These are phyloP conservation scores for Babesia sp. DNA, from an alignment of 169 alveolate species.

Conservation along the genomic window DNA sequence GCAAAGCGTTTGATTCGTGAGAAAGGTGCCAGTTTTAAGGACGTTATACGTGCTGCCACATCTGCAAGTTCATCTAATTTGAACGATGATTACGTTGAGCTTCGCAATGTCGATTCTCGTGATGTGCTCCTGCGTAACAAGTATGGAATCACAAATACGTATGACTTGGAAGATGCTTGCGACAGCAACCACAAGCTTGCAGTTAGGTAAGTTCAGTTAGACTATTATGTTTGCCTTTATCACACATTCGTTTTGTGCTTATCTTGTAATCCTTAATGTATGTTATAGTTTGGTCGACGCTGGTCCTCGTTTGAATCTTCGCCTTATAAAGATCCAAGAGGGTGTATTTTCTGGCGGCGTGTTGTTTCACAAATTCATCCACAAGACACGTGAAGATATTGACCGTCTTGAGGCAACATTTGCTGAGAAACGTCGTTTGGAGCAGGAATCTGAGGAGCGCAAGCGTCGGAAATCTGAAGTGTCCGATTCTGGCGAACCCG, in stretches of 20 bases:
- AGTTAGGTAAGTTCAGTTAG: constrained; percentile 26
- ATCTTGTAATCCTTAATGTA: background rate
- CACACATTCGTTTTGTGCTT: background rate
- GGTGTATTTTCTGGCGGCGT: constrained; percentile 76
- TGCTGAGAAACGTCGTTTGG: constrained; percentile 61
- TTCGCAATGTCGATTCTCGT: constrained; percentile 35
- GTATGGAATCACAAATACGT: constrained; percentile 25
- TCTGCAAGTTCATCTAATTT: no score
- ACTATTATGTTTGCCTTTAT: background rate
- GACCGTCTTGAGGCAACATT: constrained; percentile 49
- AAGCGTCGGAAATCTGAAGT: constrained; percentile 6
- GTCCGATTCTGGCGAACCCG: no score
- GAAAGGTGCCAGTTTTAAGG: constrained; percentile 27
- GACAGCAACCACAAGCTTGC: constrained; percentile 30
- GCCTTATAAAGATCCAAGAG: constrained; percentile 65
- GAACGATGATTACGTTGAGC: constrained; percentile 33
- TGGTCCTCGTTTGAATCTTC: constrained; percentile 71
- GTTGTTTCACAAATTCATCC: constrained; percentile 66
- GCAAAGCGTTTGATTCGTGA: constrained; percentile 40
- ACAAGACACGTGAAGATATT: constrained; percentile 65
- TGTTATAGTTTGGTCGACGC: constrained; percentile 64
- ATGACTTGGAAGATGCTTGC: constrained; percentile 16
- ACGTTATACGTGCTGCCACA: constrained; percentile 2
- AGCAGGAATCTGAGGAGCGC: constrained; percentile 13
- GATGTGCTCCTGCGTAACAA: constrained; percentile 33